Percentiles rank a stretch among this genome's conserved stretches.
phyloP scores from a whole-genome alignment of 768 basidiomycete genomes.

The Gautieria morchelliformis region DNA sequence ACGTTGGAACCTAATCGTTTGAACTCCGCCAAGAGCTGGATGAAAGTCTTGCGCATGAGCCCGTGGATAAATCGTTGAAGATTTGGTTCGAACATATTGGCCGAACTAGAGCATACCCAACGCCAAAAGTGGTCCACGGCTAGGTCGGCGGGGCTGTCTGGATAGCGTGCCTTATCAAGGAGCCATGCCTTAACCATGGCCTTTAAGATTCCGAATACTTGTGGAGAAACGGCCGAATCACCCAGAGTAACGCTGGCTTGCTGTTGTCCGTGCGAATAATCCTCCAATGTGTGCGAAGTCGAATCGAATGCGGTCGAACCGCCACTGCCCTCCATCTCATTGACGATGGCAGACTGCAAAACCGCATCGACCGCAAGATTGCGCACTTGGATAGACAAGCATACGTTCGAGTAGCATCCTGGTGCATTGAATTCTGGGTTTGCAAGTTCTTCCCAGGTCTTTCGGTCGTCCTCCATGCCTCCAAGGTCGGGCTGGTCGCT shows the following conservation, averaged over 20 bases:
- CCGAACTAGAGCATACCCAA: slow-evolving; percentile 82
- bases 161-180: slow-evolving; percentile 59
- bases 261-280: slow-evolving; percentile 64
- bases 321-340: slow-evolving; percentile 94
- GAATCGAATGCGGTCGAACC: slow-evolving; percentile 93
- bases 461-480: slow-evolving; percentile 80
- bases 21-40: slow-evolving; percentile 94
- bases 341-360: slow-evolving; percentile 87
- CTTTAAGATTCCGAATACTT: slow-evolving; percentile 79
- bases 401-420: slow-evolving; percentile 89
- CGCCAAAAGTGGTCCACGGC: slow-evolving; percentile 95
- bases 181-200: slow-evolving; percentile 87
- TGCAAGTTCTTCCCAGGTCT: slow-evolving; percentile 65
- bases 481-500: slow-evolving; percentile 86
- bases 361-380: slow-evolving; percentile 94
- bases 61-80: slow-evolving; percentile 90
- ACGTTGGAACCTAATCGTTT: slow-evolving; percentile 89
- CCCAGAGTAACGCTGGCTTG: slow-evolving; percentile 72
- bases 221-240: slow-evolving; percentile 79
- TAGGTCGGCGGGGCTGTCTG: slow-evolving; percentile 50
- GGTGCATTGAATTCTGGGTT: slow-evolving; percentile 78
- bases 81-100: slow-evolving; percentile 85
- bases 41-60: slow-evolving; percentile 96
- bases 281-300: slow-evolving; percentile 80
- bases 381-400: slow-evolving; percentile 78